Evolutionary conservation across 768 basidiomycete genomes (phyloP).

Genomic region (Xanthoconium purpureum): DNA sequence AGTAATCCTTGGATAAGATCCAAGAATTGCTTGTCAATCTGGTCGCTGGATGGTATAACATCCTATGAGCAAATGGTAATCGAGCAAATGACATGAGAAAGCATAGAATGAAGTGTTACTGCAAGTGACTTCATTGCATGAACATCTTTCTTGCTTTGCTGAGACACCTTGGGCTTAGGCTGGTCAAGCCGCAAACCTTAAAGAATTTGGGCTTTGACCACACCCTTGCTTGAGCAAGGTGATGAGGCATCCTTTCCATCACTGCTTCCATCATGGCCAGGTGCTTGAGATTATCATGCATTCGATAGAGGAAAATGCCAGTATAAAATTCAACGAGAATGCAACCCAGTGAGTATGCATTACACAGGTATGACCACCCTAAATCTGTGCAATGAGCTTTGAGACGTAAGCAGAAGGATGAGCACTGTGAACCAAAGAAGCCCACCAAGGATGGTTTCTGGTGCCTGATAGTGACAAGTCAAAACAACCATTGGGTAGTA

Average conservation of each 20-base stretch:
- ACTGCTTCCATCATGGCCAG: slow-evolving; percentile 99
- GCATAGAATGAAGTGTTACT: slow-evolving; percentile 43
- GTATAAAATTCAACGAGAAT: slow-evolving; percentile 99
- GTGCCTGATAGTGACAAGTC: slow-evolving; percentile 96
- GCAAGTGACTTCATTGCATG: slow-evolving; percentile 73
- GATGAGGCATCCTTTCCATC: slow-evolving; percentile 95
- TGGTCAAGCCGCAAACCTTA: slow-evolving; percentile 81
- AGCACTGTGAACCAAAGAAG: slow-evolving; percentile 13
- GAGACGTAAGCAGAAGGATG: slow-evolving; percentile 15
- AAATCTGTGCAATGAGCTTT: slow-evolving; percentile 54
- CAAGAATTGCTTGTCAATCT: slow-evolving; percentile 74
- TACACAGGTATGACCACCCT: slow-evolving; percentile 98
- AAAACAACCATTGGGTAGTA: slow-evolving; percentile 98
- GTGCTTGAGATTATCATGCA: slow-evolving; percentile 98
- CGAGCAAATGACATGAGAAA: not conserved
- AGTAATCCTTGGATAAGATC: slow-evolving; percentile 86
- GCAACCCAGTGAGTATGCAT: slow-evolving; percentile 97
- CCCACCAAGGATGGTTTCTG: slow-evolving; percentile 96
- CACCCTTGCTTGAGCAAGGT: slow-evolving; percentile 73
- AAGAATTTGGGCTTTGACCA: slow-evolving; percentile 91
- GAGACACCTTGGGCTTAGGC: slow-evolving; percentile 84
- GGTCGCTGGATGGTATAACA: slow-evolving; percentile 76
- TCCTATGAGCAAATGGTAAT: slow-evolving; percentile 46
- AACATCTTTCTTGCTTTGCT: slow-evolving; percentile 93
- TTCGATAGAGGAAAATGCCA: slow-evolving; percentile 97